Evolutionary conservation across 345 rosid species (phyloP).

Genomic region (Eucalyptus tenuipes): DNA sequence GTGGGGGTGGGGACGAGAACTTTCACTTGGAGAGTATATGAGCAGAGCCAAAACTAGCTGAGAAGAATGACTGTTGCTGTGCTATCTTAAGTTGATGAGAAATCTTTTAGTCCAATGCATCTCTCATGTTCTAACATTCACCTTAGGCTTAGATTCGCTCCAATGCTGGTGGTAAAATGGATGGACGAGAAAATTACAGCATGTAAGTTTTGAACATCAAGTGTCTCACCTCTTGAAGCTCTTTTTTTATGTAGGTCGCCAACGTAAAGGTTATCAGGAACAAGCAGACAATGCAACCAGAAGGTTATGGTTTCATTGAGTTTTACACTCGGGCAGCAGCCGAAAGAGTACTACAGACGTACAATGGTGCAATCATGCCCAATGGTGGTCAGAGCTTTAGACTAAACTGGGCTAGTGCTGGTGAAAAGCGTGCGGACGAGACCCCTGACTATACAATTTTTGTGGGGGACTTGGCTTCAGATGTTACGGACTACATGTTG

Average conservation of each 20-base stretch:
- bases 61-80: not conserved
- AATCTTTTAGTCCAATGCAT: not conserved
- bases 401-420: constrained; percentile 85
- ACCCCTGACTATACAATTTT: constrained; percentile 67
- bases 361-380: constrained; percentile 62
- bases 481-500: constrained; percentile 75
- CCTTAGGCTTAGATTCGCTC: not conserved
- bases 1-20: not conserved
- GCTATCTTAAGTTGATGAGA: not conserved
- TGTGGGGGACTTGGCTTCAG: constrained; percentile 93
- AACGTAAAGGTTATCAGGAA: constrained; percentile 71
- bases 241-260: constrained; percentile 23
- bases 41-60: not conserved
- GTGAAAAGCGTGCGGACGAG: constrained; percentile 66
- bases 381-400: constrained; percentile 64
- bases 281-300: constrained; percentile 59
- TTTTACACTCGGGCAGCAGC: constrained; percentile 60
- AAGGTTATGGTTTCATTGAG: constrained; percentile 86
- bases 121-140: not conserved
- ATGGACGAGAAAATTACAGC: not conserved
- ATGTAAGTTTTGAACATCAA: not conserved
- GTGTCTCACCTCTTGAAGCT: not conserved
- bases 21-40: not conserved
- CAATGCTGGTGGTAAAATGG: not conserved
- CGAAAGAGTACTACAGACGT: constrained; percentile 64